Base-by-base conservation (phyloP, 495 filamentous ascomycete genomes). In the Chaetomium tenue region DNA sequence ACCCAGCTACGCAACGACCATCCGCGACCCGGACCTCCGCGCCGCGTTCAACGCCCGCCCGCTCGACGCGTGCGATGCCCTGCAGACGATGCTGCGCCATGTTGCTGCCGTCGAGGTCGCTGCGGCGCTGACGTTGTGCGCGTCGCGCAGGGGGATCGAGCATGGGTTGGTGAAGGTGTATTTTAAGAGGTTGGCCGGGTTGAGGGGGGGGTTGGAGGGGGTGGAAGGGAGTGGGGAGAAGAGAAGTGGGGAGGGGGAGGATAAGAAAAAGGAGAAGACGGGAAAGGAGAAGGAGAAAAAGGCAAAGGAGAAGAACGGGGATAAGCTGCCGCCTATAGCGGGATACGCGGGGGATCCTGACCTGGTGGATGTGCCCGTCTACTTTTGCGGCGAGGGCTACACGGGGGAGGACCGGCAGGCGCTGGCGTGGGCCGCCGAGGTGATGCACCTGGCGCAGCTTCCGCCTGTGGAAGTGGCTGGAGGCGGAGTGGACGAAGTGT, bases 61-160 rank as follows among this genome's bases (percentile, higher is more conserved):
- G 2, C 15, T 65, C 2, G 23, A 33, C 8, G 50, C 51, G 0
- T 15, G 58, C 52, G 63, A 68, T 16, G 22, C 58, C 23, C 44
- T 65, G 44, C 66, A 65, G 18, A 46, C 44, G 20, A 68, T 68
- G 62, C 52, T 68, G 25, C 62, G 66, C 2, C 62, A 68, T 52
- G 33, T 53, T 7, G 63, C 63, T 0, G 66, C 62, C 1, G 28
- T 68, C 22, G 66, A 68, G 6, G 46, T 65, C 3, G 55, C 61
- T 2, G 40, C 44, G 0, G 12, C 25, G 8, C 0, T 68, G 7
- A 65, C 37, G 52, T 22, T 66, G 3, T 47, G 39, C 7, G 26
- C 51, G 7, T 47, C 56, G n/a, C 13, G n/a, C 0, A 39, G 58
- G 3, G 58, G 63, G 11, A 15, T 66, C 40, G 63, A 61, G 44